Conservation (phyloP, 257 asterid genomes). For the Solanum verrucosum region DNA sequence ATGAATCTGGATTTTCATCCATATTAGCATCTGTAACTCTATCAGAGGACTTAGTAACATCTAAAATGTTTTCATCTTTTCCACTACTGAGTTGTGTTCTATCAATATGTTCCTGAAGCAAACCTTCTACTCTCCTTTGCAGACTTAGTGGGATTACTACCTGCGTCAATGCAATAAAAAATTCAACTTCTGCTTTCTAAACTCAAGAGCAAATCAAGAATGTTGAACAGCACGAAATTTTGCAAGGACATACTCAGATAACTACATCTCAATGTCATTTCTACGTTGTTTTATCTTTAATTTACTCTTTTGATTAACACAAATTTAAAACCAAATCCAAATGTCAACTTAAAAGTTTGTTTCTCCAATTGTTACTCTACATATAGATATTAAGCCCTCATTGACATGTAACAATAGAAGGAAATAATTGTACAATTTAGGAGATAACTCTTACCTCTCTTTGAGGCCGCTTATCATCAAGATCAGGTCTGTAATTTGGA, state of each 20-base stretch:
- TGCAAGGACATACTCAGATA: neutral
- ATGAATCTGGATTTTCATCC: conserved; percentile 50
- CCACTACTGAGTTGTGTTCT: conserved; percentile 43
- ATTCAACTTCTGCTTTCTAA: neutral
- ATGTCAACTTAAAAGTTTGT: neutral
- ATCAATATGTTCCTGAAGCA: conserved; percentile 97
- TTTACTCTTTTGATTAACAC: neutral
- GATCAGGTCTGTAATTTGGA: conserved; percentile 91
- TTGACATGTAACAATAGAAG: neutral
- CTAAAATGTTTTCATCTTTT: conserved; percentile 18
- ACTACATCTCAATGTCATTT: neutral
- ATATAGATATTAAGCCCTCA: neutral
- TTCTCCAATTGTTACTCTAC: neutral
- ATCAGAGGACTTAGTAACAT: conserved; percentile 19
- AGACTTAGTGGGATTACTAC: conserved; percentile 89
- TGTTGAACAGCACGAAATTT: neutral
- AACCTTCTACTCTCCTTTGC: conserved; percentile 94
- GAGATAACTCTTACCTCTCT: conserved; percentile 57
- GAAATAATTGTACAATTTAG: neutral
- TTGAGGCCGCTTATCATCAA: conserved; percentile 95
- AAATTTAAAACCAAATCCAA: neutral
- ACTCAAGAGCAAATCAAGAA: neutral
- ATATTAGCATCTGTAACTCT: conserved; percentile 31
- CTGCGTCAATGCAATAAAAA: conserved; percentile 30
- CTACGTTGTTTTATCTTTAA: neutral